Evolutionary conservation across 192 early-diverging fungal genomes (phyloP).

Genomic region (Lobosporangium transversale): DNA sequence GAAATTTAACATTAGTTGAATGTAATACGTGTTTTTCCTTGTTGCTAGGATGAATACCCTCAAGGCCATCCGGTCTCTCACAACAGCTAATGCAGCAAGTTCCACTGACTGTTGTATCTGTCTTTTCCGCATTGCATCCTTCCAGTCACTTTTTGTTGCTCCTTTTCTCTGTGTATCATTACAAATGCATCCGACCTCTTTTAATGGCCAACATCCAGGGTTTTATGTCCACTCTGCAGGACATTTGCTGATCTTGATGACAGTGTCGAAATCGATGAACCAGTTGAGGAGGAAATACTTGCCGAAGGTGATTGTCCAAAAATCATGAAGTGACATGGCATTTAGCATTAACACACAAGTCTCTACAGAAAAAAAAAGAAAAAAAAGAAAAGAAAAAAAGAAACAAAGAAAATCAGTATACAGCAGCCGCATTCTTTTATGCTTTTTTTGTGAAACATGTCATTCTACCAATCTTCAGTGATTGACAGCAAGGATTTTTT

Average conservation of each 20-base stretch:
- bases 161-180: slow-evolving; percentile 97
- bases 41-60: slow-evolving; percentile 54
- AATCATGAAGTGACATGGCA: neutral
- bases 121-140: slow-evolving; percentile 83
- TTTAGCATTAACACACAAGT: neutral
- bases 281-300: slow-evolving; percentile 43
- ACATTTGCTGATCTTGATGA: slow-evolving; percentile 91
- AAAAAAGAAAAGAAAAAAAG: neutral
- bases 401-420: neutral
- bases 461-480: neutral
- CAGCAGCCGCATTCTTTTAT: neutral
- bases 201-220: slow-evolving; percentile 72
- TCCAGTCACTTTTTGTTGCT: slow-evolving; percentile 93
- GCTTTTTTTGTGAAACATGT: neutral
- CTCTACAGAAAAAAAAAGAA: neutral
- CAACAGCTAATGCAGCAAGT: slow-evolving; percentile 54
- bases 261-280: slow-evolving; percentile 51
- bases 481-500: neutral
- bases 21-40: neutral
- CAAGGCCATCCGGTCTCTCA: slow-evolving; percentile 57
- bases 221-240: slow-evolving; percentile 91
- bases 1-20: neutral
- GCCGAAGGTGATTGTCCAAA: slow-evolving; percentile 41
- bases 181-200: slow-evolving; percentile 89
- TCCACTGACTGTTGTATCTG: slow-evolving; percentile 89